A percentile compares a stretch with the other conserved stretches of the same genome.
Conservation (phyloP, 2,329 filamentous ascomycete species). For the Coniochaeta hoffmannii region DNA sequence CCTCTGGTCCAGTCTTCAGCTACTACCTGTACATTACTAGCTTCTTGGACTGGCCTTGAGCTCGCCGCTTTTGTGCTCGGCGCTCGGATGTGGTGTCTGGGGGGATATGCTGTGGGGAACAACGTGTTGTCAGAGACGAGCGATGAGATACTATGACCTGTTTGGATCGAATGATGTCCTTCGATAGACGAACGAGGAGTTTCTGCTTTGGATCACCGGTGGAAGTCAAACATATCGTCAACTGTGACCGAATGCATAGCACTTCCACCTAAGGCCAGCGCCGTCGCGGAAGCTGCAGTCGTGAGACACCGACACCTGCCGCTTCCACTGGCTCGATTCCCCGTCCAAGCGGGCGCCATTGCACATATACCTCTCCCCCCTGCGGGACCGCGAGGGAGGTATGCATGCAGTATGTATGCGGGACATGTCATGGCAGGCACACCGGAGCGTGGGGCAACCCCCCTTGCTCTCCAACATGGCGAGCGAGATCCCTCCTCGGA, state of each 20-base stretch:
- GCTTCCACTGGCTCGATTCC: not conserved
- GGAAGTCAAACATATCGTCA: not conserved
- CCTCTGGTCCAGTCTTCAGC: not conserved
- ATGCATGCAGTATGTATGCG: not conserved
- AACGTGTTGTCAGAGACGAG: not conserved
- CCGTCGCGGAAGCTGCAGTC: no score
- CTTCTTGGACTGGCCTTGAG: not conserved
- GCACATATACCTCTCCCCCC: not conserved
- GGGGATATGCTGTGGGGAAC: not conserved
- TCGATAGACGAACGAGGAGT: not conserved
- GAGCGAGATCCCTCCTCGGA: not conserved
- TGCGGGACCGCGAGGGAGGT: not conserved
- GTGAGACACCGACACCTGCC: no score
- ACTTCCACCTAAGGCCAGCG: no score
- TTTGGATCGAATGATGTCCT: not conserved
- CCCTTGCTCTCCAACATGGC: no score
- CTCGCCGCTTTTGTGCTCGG: not conserved
- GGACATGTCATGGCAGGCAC: not conserved
- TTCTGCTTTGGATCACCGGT: not conserved
- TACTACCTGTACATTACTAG: constrained; percentile 1
- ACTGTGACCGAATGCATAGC: no score
- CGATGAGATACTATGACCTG: not conserved
- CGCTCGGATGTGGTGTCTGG: not conserved
- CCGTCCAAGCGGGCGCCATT: not conserved
- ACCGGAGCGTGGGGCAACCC: not conserved